These are phyloP conservation scores for Apiotrichum akiyoshidainum DNA, from an alignment of 1,284 basidiomycete genomes.

Conservation along the genomic window DNA sequence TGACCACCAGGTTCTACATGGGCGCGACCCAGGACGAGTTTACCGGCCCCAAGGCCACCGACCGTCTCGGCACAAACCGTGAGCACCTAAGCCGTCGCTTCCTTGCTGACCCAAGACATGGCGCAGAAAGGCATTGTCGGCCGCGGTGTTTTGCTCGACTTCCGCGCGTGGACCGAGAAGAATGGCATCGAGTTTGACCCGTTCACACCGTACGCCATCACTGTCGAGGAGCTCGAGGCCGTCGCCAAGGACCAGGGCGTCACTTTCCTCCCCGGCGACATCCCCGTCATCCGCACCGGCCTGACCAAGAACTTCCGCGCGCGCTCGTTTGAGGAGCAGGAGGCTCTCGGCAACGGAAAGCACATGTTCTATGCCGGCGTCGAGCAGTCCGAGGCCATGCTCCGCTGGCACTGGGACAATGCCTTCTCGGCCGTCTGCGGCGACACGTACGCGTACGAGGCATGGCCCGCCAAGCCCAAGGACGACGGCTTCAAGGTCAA, in stretches of 20 bases:
- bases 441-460: conserved; percentile 41
- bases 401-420: conserved; percentile 51
- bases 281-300: conserved; percentile 49
- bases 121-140: conserved; percentile 5
- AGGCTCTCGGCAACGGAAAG: conserved; percentile 19
- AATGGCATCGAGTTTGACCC: conserved; percentile 39
- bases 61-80: conserved; percentile 4
- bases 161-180: conserved; percentile 5
- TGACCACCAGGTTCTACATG: conserved; percentile 5
- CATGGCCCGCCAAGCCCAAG: conserved; percentile 20
- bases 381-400: conserved; percentile 34
- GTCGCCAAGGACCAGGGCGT: conserved; percentile 35
- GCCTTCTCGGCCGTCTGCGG: conserved; percentile 51
- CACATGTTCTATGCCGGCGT: conserved; percentile 31
- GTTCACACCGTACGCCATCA: conserved; percentile 18
- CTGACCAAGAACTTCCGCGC: conserved; percentile 43
- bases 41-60: background rate
- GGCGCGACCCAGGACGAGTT: conserved; percentile 5
- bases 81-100: conserved; percentile 14
- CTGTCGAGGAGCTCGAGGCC: conserved; percentile 30
- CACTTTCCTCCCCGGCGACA: conserved; percentile 39
- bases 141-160: conserved; percentile 9
- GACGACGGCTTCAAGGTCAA: background rate
- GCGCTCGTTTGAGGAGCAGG: conserved; percentile 25
- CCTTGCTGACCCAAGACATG: conserved; percentile 11